Evolutionary conservation across 2,329 filamentous ascomycete genomes (phyloP), one percentile per base, ranked within the genome.

Genomic region (Paracoccidioides brasiliensis): DNA sequence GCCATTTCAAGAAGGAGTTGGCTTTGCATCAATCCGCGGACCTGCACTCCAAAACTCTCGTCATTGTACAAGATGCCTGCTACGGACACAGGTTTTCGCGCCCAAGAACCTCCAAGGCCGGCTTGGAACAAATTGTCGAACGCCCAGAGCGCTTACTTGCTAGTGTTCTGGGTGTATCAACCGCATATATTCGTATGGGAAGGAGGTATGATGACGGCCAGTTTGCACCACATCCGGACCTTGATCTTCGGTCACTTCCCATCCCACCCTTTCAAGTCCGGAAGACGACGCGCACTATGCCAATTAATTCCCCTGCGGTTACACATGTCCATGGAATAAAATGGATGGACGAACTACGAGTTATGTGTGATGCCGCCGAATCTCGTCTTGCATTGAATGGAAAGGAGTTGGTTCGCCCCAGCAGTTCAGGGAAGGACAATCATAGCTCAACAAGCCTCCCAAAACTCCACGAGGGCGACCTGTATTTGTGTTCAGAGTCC

Each of bases 31-130:
- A 84, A 56, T 68, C 67, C 10, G 64, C 63, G 12, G 65, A 71
- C 55, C 58, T 70, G 5, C 59, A 66, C 10, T 70, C 78, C 3
- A 76, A 90, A 58, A 89, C 89, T 0, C 72, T 94, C 4, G 90
- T 97, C 49, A 79, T 98, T 35, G 74, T 98, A 1, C 90, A 97
- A 64, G 93, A 98, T 72, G 84, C 86, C 54, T 95, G 91, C 71
- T 98, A 97, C 68, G 90, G 91, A 30, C 93, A 98, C 72, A 84
- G 90, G 28, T 98, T 84, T 70, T 88, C 90, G 9, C 80, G 93
- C 46, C 89, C 89, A 3, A 84, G 86, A 63, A 85, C 89, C 0
- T 85, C 82, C 28, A 85, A 85, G 64, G 78, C 75, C 46, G 79
- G 80, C 14, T 77, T 97, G 1, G 82, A 76, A 64, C 86, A 84